phyloP scores from a whole-genome alignment of 306 rosid genomes.

The Prunus padus region DNA sequence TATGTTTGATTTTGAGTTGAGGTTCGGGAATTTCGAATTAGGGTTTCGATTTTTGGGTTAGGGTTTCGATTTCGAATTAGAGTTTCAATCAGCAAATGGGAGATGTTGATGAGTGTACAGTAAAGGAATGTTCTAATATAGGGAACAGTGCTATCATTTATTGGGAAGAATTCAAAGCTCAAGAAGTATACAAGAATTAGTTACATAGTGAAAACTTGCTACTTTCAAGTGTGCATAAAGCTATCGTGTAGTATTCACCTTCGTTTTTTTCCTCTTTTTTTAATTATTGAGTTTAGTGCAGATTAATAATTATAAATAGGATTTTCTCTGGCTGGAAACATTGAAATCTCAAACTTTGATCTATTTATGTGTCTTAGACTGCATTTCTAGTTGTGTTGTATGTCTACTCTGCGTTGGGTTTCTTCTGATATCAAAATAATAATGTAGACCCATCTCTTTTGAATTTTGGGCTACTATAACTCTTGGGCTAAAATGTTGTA shows the following conservation, averaged over 20 bases:
- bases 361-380: background rate
- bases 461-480: no score
- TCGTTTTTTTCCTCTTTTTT: background rate
- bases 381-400: background rate
- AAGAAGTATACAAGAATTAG: background rate
- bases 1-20: no score
- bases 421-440: background rate
- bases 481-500: no score
- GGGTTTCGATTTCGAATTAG: no score
- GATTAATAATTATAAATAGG: background rate
- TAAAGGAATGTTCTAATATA: no score
- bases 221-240: background rate
- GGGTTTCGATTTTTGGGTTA: no score
- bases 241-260: no score
- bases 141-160: no score
- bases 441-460: background rate
- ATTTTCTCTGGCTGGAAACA: background rate
- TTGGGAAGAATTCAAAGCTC: background rate
- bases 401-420: background rate
- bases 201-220: background rate
- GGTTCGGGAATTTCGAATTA: no score
- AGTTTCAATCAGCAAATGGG: no score
- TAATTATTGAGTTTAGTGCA: background rate
- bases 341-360: background rate
- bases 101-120: no score